Evolutionary conservation across 139 green algal species (phyloP).

Genomic region (Limnomonas spitsbergensis): DNA sequence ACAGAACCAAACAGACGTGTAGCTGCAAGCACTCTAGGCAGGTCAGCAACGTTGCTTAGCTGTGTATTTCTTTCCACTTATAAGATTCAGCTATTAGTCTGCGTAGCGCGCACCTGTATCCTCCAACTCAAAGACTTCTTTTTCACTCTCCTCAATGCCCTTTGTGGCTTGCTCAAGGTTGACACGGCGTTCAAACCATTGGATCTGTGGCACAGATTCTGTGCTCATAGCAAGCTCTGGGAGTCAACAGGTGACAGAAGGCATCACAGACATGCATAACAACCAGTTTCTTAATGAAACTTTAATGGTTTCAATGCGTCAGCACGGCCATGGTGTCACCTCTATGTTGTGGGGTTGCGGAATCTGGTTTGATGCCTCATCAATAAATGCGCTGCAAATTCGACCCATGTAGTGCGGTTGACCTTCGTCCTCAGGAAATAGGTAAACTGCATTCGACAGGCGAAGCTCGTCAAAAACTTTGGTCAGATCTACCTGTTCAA

Average conservation of each 20-base stretch:
- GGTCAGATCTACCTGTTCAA: background rate
- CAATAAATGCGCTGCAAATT: slow-evolving; percentile 43
- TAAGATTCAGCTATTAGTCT: background rate
- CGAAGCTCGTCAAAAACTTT: slow-evolving; percentile 7
- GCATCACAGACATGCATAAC: background rate
- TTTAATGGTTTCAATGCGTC: background rate
- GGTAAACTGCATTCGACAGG: slow-evolving; percentile 30
- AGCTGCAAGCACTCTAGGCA: no score
- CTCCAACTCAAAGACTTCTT: slow-evolving; percentile 40
- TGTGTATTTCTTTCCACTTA: no score
- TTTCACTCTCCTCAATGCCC: slow-evolving; percentile 35
- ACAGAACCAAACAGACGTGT: no score
- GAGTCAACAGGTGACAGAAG: background rate
- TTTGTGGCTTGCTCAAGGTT: slow-evolving; percentile 40
- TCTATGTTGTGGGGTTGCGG: slow-evolving; percentile 52
- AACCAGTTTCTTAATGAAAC: background rate
- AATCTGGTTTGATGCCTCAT: slow-evolving; percentile 19
- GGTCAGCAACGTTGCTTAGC: no score
- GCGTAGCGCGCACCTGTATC: slow-evolving; percentile 21
- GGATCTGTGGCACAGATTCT: slow-evolving; percentile 23
- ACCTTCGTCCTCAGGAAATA: slow-evolving; percentile 51
- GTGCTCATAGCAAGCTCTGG: background rate
- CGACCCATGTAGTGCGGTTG: slow-evolving; percentile 49
- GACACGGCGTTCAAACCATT: slow-evolving; percentile 44
- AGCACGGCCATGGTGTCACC: no score